These are phyloP conservation scores for Kappamyces sp. DNA, from an alignment of 192 early-diverging fungal species.

Conservation along the genomic window DNA sequence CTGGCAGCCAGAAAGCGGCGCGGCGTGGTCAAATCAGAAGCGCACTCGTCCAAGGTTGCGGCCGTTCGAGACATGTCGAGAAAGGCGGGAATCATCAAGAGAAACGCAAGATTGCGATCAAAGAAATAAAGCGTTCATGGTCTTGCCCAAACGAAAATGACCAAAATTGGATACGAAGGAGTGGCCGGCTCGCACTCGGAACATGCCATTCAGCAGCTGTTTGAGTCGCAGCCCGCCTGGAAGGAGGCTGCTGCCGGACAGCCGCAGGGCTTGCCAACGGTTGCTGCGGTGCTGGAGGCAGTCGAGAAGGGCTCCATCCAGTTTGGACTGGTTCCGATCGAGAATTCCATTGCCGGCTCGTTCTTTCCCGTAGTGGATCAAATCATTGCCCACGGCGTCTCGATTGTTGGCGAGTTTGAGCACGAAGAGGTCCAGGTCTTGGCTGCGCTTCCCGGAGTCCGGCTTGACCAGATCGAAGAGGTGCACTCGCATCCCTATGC, in stretches of 20 bases:
- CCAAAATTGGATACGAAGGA: not conserved
- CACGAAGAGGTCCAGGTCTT: conserved; percentile 25
- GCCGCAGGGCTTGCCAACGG: conserved; percentile 12
- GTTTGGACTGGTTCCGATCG: conserved; percentile 27
- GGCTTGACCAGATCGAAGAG: conserved; percentile 21
- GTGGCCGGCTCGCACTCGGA: conserved; percentile 26
- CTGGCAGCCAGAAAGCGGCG: not conserved
- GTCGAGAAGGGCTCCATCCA: conserved; percentile 15
- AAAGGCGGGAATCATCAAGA: conserved; percentile 1
- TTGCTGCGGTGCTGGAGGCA: conserved; percentile 24
- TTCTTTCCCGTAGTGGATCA: conserved; percentile 27
- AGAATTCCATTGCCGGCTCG: conserved; percentile 28
- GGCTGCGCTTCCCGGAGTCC: conserved; percentile 20
- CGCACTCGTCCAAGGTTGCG: conserved; percentile 3
- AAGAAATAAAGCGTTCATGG: too few relatives aligned
- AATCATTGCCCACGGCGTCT: conserved; percentile 19
- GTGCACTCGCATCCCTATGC: conserved; percentile 28
- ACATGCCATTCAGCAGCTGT: conserved; percentile 20
- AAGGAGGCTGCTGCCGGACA: not conserved
- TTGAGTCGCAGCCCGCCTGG: conserved; percentile 16
- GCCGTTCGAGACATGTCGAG: conserved; percentile 11
- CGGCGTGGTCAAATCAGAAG: conserved; percentile 5
- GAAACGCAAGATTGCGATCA: not conserved
- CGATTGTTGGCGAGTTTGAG: conserved; percentile 28
- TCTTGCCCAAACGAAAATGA: too few relatives aligned